phyloP scores from a whole-genome alignment of 345 rosid genomes.

The Schrenkiella parvula region DNA sequence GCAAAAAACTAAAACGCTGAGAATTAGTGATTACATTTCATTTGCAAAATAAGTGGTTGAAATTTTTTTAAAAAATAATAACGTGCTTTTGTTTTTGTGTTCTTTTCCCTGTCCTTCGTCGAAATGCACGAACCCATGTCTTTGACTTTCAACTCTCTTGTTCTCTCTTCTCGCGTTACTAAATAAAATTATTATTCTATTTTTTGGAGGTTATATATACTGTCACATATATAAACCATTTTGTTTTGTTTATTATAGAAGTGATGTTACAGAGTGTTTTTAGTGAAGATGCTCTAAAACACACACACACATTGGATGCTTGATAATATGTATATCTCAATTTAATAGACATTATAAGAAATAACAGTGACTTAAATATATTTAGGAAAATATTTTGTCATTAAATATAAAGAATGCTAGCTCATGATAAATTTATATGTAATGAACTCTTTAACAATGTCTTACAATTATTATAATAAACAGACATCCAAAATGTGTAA shows the following conservation, averaged over 20 bases:
- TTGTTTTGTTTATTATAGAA: neutral
- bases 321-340: neutral
- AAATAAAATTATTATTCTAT: neutral
- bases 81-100: slow-evolving; percentile 16
- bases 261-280: neutral
- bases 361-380: neutral
- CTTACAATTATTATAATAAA: neutral
- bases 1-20: neutral
- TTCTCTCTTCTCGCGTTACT: slow-evolving; percentile 6
- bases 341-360: neutral
- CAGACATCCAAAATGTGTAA: neutral
- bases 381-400: neutral
- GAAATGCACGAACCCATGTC: slow-evolving; percentile 32
- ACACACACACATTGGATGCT: neutral
- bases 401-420: neutral
- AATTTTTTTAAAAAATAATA: neutral
- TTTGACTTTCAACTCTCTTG: slow-evolving; percentile 32
- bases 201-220: neutral
- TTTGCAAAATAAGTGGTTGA: neutral
- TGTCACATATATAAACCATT: slow-evolving; percentile 11
- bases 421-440: neutral
- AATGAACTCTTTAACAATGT: neutral
- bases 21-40: slow-evolving; percentile 1
- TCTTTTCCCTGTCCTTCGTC: neutral
- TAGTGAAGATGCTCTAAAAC: neutral